These are phyloP conservation scores for Chrysosporium queenslandicum DNA, from an alignment of 2,329 filamentous ascomycete species.

Conservation along the genomic window DNA sequence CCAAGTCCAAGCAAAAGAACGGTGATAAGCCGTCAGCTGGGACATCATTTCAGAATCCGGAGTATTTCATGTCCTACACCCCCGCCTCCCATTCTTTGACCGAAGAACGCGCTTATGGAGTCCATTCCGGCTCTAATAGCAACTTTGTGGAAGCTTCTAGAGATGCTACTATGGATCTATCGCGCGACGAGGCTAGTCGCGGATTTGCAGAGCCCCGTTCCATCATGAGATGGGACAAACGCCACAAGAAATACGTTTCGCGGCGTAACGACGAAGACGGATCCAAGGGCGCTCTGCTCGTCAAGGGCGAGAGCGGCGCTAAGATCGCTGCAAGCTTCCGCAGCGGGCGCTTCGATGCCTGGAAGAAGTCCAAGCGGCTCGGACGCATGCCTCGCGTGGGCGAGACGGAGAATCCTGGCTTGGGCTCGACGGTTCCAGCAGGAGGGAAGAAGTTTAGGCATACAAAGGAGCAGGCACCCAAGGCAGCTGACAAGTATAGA, in stretches of 20 bases:
- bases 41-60: slow-evolving; percentile 63
- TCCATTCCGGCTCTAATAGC: slow-evolving; percentile 65
- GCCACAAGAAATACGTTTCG: slow-evolving; percentile 87
- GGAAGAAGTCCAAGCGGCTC: slow-evolving; percentile 78
- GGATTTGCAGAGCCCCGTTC: slow-evolving; percentile 68
- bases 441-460: slow-evolving; percentile 63
- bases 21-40: slow-evolving; percentile 12
- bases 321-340: slow-evolving; percentile 94
- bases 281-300: slow-evolving; percentile 62
- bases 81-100: slow-evolving; percentile 69
- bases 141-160: slow-evolving; percentile 86
- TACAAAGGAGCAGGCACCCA: slow-evolving; percentile 77
- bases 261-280: slow-evolving; percentile 92
- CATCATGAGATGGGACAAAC: slow-evolving; percentile 91
- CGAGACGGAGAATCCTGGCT: slow-evolving; percentile 55
- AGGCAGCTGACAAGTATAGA: slow-evolving; percentile 82
- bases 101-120: slow-evolving; percentile 87
- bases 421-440: slow-evolving; percentile 25
- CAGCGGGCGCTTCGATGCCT: slow-evolving; percentile 83
- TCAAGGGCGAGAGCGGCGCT: slow-evolving; percentile 81
- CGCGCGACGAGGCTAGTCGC: slow-evolving; percentile 69
- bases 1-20: slow-evolving; percentile 45
- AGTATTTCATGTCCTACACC: slow-evolving; percentile 94
- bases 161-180: slow-evolving; percentile 81
- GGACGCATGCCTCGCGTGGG: slow-evolving; percentile 70